These are phyloP conservation scores for Sarcodon sp. DNA, from an alignment of 768 basidiomycete species.

Conservation along the genomic window DNA sequence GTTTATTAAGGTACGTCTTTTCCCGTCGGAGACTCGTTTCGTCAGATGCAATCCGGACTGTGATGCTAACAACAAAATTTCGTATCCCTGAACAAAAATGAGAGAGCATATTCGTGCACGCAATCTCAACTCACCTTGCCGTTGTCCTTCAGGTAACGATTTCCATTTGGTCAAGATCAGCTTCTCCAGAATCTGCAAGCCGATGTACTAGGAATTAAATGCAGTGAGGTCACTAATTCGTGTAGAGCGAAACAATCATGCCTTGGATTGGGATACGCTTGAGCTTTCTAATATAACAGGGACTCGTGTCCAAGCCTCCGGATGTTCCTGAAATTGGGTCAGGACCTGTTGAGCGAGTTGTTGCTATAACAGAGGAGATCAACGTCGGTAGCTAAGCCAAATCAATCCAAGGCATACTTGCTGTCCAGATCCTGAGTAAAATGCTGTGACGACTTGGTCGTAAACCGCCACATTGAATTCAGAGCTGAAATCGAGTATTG, in stretches of 20 bases:
- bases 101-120: slow-evolving; percentile 5
- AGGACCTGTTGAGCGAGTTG: slow-evolving; percentile 82
- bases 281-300: slow-evolving; percentile 80
- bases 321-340: slow-evolving; percentile 88
- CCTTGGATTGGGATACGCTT: slow-evolving; percentile 72
- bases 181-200: slow-evolving; percentile 87
- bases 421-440: slow-evolving; percentile 66
- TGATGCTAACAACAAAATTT: slow-evolving; percentile 85
- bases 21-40: slow-evolving; percentile 75
- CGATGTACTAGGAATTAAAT: slow-evolving; percentile 56
- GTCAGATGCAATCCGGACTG: slow-evolving; percentile 82
- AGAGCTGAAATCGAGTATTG: slow-evolving; percentile 70
- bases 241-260: slow-evolving; percentile 13
- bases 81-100: slow-evolving; percentile 51
- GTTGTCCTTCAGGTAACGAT: slow-evolving; percentile 79
- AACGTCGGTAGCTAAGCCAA: slow-evolving; percentile 2
- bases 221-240: neutral
- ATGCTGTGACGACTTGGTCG: slow-evolving; percentile 81
- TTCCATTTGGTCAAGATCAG: slow-evolving; percentile 89
- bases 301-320: slow-evolving; percentile 93
- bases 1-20: slow-evolving; percentile 85
- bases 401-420: slow-evolving; percentile 28
- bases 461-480: slow-evolving; percentile 83
- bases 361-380: slow-evolving; percentile 39
- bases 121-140: slow-evolving; percentile 42